Evolutionary conservation across 1,139 yeast species (phyloP), one percentile per base, ranked within the genome.

Genomic region (Saccharomyces hybrid): DNA sequence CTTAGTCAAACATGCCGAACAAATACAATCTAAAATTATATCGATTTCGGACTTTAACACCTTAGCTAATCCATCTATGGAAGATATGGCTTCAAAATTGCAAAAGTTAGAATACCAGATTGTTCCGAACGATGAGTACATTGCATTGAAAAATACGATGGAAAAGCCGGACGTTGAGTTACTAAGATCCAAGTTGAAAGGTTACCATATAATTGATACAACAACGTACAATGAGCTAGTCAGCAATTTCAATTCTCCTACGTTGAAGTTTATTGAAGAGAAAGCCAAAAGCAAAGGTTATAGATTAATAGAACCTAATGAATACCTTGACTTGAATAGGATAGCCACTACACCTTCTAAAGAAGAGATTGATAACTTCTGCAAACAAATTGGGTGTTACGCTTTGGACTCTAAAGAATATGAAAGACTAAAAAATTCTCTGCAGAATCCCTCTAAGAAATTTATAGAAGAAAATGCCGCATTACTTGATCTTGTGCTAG

Each of bases 71-170:
- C 25, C 29, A 13, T 41, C 51, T 32, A 23, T 59, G 8, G 48
- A 49, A 5, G 54, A 51, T 5, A 55, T 72, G 7, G 52, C 61
- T 46, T 56, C 54, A 9, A 64, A 64, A 42, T 62, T 69, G 13
- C 46, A 53, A 14, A 59, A 55, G 20, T 56, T 65, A 7, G 72
- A 71, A 5, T 57, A 71, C 55, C 61, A 68, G 13, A 65, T 73
- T 8, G 51, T 75, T 2, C 58, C 73, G 8, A 59, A 59, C n/a
- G 59, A 59, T 20, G 72, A 71, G n/a, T 63, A 69, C 27, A 60
- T 59, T 3, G 62, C 51, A 20, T 61, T 67, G 2, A 58, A 49
- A 2, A 31, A 46, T 8, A 55, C 57, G 31, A 26, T 57, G 13
- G 42, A 54, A 20, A 25, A 54, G 3, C 61, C 66, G 14, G 53